Percentiles rank a stretch among this genome's conserved stretches.
Evolutionary conservation across 2,329 filamentous ascomycete genomes (phyloP).

Genomic region (Hortaea sp.): DNA sequence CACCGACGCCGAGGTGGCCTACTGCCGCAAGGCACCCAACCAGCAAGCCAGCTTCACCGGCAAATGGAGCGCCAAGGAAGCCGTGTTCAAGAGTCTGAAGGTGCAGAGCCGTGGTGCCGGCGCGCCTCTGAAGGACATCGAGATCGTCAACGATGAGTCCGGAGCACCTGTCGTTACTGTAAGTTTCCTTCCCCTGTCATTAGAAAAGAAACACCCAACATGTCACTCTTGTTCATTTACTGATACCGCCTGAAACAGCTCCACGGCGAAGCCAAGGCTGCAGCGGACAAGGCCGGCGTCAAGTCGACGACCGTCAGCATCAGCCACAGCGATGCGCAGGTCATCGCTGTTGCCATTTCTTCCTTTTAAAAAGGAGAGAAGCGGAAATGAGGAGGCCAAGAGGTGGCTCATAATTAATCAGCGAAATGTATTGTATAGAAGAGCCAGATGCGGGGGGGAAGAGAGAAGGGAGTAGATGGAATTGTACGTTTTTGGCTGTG

Average conservation of each 20-base stretch:
- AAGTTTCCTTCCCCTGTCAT: slow-evolving; percentile 36
- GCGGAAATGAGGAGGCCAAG: too few relatives aligned
- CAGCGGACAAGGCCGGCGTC: slow-evolving; percentile 76
- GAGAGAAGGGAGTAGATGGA: too few relatives aligned
- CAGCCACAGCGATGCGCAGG: slow-evolving; percentile 88
- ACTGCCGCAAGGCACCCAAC: slow-evolving; percentile 70
- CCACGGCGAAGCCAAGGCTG: slow-evolving; percentile 70
- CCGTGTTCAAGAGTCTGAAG: slow-evolving; percentile 93
- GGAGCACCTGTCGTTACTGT: slow-evolving; percentile 79
- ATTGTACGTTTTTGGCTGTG: too few relatives aligned
- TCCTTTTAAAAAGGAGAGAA: slow-evolving; percentile 23
- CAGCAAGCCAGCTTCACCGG: slow-evolving; percentile 89
- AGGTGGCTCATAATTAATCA: too few relatives aligned
- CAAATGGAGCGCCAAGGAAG: slow-evolving; percentile 95
- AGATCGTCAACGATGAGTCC: slow-evolving; percentile 70
- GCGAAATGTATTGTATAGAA: too few relatives aligned
- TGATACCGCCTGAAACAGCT: slow-evolving; percentile 45
- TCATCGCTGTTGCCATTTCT: slow-evolving; percentile 70
- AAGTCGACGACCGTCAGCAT: slow-evolving; percentile 89
- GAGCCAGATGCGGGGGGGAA: too few relatives aligned
- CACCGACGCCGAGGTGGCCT: slow-evolving; percentile 69
- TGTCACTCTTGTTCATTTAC: too few relatives aligned
- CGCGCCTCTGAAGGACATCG: slow-evolving; percentile 86
- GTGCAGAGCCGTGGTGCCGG: slow-evolving; percentile 80
- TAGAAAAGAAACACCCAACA: background rate